Conservation (phyloP, 2,329 filamentous ascomycete species). For the Berkeleyomyces rouxiae region DNA sequence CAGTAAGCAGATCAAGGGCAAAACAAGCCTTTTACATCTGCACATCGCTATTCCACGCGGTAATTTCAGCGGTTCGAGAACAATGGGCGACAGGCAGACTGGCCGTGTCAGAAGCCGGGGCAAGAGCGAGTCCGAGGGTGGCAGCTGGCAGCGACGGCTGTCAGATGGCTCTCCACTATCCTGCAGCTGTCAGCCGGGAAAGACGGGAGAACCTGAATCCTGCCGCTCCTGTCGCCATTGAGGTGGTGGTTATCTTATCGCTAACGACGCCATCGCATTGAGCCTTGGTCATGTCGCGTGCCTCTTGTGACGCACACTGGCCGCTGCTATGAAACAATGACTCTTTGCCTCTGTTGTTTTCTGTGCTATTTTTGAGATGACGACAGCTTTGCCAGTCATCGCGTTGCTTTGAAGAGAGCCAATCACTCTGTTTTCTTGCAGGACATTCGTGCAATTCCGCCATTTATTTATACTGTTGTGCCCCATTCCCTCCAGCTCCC, state of each 20-base stretch:
- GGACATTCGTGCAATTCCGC: too few relatives aligned
- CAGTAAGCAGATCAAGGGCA: not conserved
- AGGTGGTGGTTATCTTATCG: not conserved
- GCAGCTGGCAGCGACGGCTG: not conserved
- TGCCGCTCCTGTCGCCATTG: not conserved
- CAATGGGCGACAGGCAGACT: not conserved
- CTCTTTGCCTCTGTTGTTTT: not conserved
- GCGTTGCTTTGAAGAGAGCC: not conserved
- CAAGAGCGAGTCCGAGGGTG: too few relatives aligned
- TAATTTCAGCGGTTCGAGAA: not conserved
- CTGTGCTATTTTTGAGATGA: not conserved
- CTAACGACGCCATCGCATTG: not conserved
- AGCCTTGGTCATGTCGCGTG: not conserved
- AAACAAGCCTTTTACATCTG: not conserved
- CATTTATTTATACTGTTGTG: not conserved
- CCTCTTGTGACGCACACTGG: not conserved
- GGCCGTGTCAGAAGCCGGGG: not conserved
- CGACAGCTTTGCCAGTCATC: not conserved
- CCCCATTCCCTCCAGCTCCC: not conserved
- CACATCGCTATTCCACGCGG: slow-evolving; percentile 1
- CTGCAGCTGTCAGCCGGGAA: not conserved
- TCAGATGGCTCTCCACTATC: not conserved
- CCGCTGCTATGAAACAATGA: not conserved
- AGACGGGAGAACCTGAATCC: not conserved
- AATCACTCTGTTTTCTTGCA: not conserved